Conservation (phyloP, 2,329 filamentous ascomycete genomes). For the Berkeleyomyces basicola region DNA sequence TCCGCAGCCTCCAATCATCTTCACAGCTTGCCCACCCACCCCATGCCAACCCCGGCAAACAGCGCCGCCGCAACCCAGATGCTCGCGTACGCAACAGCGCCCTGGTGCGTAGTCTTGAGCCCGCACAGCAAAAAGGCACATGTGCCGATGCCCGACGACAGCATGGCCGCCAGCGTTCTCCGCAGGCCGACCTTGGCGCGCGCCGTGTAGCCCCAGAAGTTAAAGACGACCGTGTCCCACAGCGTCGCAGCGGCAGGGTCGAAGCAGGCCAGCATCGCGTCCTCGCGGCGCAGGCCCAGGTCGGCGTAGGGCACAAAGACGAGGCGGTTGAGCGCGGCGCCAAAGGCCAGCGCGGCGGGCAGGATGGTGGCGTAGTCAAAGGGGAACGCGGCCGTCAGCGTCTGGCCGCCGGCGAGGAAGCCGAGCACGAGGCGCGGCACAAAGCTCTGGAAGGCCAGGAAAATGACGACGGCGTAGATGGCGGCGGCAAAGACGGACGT, state of each 20-base stretch:
- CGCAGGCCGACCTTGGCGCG: constrained; percentile 47
- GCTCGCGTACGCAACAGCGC: constrained; percentile 54
- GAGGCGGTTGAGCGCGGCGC: constrained; percentile 56
- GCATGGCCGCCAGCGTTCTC: constrained; percentile 43
- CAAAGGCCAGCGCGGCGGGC: constrained; percentile 41
- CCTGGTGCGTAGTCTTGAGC: constrained; percentile 53
- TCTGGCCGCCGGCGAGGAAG: constrained; percentile 57
- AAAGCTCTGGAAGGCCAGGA: constrained; percentile 49
- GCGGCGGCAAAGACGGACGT: constrained; percentile 52
- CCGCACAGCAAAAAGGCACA: constrained; percentile 50
- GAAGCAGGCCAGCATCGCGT: constrained; percentile 37
- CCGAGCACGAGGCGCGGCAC: constrained; percentile 56
- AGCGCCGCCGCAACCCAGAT: constrained; percentile 56
- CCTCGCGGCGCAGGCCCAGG: constrained; percentile 31
- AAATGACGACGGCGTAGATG: constrained; percentile 61
- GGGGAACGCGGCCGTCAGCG: constrained; percentile 49
- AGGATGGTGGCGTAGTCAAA: constrained; percentile 45
- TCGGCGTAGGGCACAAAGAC: constrained; percentile 56
- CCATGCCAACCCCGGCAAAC: constrained; percentile 39
- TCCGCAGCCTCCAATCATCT: not conserved
- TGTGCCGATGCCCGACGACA: constrained; percentile 40
- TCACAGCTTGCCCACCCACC: constrained; percentile 29
- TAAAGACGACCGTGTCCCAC: constrained; percentile 52
- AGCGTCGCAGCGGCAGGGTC: constrained; percentile 49
- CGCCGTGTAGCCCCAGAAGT: constrained; percentile 51